Evolutionary conservation across 2,329 filamentous ascomycete species (phyloP).

Genomic region (Colletotrichum liriopes): DNA sequence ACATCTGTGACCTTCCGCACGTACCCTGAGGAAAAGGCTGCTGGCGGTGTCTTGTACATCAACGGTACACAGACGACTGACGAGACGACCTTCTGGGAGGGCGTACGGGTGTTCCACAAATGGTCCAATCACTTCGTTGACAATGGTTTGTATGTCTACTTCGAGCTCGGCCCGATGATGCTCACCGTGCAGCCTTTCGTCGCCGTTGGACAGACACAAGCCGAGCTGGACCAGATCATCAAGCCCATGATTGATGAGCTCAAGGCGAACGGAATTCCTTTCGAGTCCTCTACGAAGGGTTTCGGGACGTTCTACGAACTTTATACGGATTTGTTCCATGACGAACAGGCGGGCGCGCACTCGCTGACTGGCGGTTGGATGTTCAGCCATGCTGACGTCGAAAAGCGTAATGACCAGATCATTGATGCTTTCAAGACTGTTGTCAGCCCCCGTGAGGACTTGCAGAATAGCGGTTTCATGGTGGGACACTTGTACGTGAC

Average conservation of each 20-base stretch:
- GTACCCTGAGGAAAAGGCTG: too few species aligned
- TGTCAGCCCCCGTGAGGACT: slow-evolving; percentile 48
- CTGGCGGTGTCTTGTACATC: slow-evolving; percentile 54
- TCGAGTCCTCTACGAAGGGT: too few species aligned
- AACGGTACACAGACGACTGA: slow-evolving; percentile 54
- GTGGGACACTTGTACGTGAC: neutral
- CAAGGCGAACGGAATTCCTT: too few species aligned
- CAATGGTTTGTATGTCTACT: slow-evolving; percentile 60
- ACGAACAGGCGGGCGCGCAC: too few species aligned
- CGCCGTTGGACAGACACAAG: slow-evolving; percentile 53
- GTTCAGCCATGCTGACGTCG: too few species aligned
- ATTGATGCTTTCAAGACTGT: slow-evolving; percentile 54
- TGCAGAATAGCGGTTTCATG: slow-evolving; percentile 48
- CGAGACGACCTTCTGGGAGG: slow-evolving; percentile 62
- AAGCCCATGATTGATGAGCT: slow-evolving; percentile 47
- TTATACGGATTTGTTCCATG: too few species aligned
- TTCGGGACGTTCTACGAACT: too few species aligned
- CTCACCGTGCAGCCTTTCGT: slow-evolving; percentile 58
- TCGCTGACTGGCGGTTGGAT: too few species aligned
- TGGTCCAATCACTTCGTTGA: slow-evolving; percentile 58
- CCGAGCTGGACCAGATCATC: slow-evolving; percentile 54
- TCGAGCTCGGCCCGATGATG: slow-evolving; percentile 57
- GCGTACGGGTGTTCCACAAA: slow-evolving; percentile 64
- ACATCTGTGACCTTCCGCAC: too few species aligned
- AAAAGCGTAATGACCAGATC: slow-evolving; percentile 45